Base-by-base conservation (phyloP, 441 rosid species). In the Omphalea diandra region DNA sequence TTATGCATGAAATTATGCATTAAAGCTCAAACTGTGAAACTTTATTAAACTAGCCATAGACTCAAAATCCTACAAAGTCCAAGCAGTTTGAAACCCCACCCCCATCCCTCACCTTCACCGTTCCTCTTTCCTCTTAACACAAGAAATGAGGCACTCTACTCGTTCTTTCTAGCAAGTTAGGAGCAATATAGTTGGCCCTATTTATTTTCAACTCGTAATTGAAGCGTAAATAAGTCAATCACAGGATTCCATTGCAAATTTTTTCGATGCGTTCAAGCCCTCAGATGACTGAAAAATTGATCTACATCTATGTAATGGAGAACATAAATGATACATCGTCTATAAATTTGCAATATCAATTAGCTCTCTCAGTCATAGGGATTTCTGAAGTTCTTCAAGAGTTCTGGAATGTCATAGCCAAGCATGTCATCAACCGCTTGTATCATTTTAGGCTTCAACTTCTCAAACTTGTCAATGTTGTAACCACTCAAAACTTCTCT, bases 401-500 rank as follows among this genome's bases (percentile, higher is more conserved):
- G 88, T 7, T 91, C 85, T 0, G 98, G 97, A 67, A 94, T 92
- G 81, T 92, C 97, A 58, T 94, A 86, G 57, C 87, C 98, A 77
- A 92, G 72, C 98, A 94, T 94, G 74, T 90, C 97, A 67, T 92
- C 98, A 8, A 94, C 91, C 7, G 83, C 82, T 79, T 90, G 97
- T 74, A 92, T 82, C 97, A 92, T 86, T 79, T 94, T 94, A 12
- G 96, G 89, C 78, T 90, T 90, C 67, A 94, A 81, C 82, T 84
- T 94, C 85, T 94, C 97, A 20, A 94, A 92, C 73, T 85, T 88
- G 81, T 92, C 97, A 2, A 94, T 68, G 84, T 65, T 92, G 87
- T 92, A 89, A 41, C 99, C 94, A 27, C 76, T 80, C 74, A 94
- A 79, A 24, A 81, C 71, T 81, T 92, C 97, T 81, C 80, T 83